Evolutionary conservation across 2,329 filamentous ascomycete species (phyloP).

Genomic region (Diaporthe citri): DNA sequence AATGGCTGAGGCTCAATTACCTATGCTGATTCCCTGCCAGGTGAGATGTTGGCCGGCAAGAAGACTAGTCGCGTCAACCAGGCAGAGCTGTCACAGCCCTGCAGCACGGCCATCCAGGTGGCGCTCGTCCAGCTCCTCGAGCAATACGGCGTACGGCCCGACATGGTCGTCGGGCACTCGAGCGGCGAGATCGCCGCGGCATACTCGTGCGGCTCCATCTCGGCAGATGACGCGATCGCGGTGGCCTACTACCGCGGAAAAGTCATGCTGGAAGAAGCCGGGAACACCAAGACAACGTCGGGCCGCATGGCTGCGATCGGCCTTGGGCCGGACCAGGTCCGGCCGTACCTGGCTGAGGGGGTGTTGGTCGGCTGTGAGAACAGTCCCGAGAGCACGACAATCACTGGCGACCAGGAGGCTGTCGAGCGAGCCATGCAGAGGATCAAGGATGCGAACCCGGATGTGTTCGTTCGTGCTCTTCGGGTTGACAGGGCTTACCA

Average conservation of each 20-base stretch:
- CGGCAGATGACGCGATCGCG: constrained; percentile 39
- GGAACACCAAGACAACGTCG: constrained; percentile 1
- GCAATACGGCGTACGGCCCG: constrained; percentile 43
- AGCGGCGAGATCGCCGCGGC: constrained; percentile 37
- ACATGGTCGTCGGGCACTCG: constrained; percentile 42
- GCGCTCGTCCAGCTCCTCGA: constrained; percentile 51
- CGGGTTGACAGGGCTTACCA: constrained; percentile 2
- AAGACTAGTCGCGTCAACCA: constrained; percentile 41
- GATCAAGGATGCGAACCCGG: neutral
- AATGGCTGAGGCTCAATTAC: no score
- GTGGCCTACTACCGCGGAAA: constrained; percentile 42
- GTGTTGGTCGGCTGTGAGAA: constrained; percentile 37
- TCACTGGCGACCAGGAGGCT: constrained; percentile 48
- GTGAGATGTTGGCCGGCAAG: neutral
- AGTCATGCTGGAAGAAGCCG: neutral
- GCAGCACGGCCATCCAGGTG: constrained; percentile 56
- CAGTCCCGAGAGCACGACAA: constrained; percentile 48
- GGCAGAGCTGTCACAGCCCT: constrained; percentile 34
- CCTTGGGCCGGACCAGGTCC: constrained; percentile 23
- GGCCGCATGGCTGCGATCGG: constrained; percentile 38
- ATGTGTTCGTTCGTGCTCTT: neutral
- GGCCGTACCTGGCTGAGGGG: neutral
- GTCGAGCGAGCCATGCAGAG: constrained; percentile 43
- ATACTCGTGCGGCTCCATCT: constrained; percentile 42
- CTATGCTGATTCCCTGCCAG: neutral